A percentile compares a stretch with the other conserved stretches of the same genome.
These are phyloP conservation scores for Rhodotorula sphaerocarpa DNA, from an alignment of 768 basidiomycete species.

Conservation along the genomic window DNA sequence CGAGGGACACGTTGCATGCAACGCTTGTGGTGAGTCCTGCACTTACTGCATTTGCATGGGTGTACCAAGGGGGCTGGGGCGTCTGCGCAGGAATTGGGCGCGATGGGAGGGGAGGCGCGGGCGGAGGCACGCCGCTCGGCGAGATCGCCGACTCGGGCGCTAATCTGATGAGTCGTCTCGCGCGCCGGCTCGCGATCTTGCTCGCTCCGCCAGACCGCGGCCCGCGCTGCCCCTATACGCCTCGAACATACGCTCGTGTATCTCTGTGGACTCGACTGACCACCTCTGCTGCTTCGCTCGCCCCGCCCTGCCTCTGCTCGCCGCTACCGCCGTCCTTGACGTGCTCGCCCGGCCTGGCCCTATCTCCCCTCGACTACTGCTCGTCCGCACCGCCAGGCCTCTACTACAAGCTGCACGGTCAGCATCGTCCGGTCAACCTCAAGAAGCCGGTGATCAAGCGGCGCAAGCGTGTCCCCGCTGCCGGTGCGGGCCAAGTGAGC, in stretches of 20 bases:
- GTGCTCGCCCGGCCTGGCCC: too few species aligned
- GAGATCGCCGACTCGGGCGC: background rate
- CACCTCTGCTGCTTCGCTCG: too few species aligned
- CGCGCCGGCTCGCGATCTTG: too few species aligned
- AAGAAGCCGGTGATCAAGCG: slow-evolving; percentile 99
- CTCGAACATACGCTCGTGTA: too few species aligned
- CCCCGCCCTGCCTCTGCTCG: background rate
- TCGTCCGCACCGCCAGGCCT: slow-evolving; percentile 54
- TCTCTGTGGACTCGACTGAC: too few species aligned
- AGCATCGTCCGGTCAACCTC: slow-evolving; percentile 94
- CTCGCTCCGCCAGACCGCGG: too few species aligned
- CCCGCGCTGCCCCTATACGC: too few species aligned
- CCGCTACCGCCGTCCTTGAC: background rate
- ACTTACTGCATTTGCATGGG: background rate
- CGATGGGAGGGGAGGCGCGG: too few species aligned
- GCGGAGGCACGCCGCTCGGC: background rate
- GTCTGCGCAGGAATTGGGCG: background rate
- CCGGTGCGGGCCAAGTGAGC: slow-evolving; percentile 40
- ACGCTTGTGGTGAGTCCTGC: slow-evolving; percentile 47
- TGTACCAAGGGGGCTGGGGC: too few species aligned
- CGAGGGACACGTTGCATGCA: slow-evolving; percentile 48
- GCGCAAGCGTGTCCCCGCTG: slow-evolving; percentile 91
- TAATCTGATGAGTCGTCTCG: background rate
- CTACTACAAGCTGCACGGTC: slow-evolving; percentile 96
- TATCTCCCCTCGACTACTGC: background rate